Base-by-base conservation (phyloP, 148 eudicot genomes). In the Cornus florida region DNA sequence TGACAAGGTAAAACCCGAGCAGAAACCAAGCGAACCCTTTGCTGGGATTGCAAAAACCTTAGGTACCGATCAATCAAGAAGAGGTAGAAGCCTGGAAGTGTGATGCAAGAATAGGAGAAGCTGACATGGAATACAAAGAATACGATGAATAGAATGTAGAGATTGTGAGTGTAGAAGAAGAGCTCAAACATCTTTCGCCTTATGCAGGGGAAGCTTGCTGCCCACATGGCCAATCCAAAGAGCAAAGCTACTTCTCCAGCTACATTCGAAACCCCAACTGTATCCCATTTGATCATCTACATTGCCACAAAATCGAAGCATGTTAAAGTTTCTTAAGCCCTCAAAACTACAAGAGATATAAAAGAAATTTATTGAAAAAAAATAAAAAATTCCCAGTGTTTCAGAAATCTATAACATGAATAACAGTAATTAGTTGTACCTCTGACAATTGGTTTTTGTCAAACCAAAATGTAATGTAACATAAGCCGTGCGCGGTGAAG, bases 1-100 rank as follows among this genome's bases (percentile, higher is more conserved):
- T 84, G 79, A 10, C 91, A 86, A 20, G 98, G 86, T 69, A 94
- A 71, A 81, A 88, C 62, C 4, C 91, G 87, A 56, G 93, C 87
- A 39, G 89, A 89, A 71, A 89, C 78, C 17, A 87, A n/a, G 13
- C 83, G 78, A 71, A 84, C 90, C 23, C 41, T 71, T 72, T 80
- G 82, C 69, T 82, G 81, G 43, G 92, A 89, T 75, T 89, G 92
- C 41, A 87, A 77, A 77, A 85, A 82, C 13, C 92, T 35, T 33
- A 89, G 60, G 50, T 67, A 83, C 66, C 92, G 88, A 69, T 89
- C 88, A 20, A 89, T 71, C 84, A 89, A 67, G 84, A 89, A 89
- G 64, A 89, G 87, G 76, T 78, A 85, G 78, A 89, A 83, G 20
- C 92, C 92, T 0, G 89, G 88, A 20, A 87, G 88, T 3, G 67